These are phyloP conservation scores for Candida ovalis DNA, from an alignment of 805 yeast genomes.

Conservation along the genomic window DNA sequence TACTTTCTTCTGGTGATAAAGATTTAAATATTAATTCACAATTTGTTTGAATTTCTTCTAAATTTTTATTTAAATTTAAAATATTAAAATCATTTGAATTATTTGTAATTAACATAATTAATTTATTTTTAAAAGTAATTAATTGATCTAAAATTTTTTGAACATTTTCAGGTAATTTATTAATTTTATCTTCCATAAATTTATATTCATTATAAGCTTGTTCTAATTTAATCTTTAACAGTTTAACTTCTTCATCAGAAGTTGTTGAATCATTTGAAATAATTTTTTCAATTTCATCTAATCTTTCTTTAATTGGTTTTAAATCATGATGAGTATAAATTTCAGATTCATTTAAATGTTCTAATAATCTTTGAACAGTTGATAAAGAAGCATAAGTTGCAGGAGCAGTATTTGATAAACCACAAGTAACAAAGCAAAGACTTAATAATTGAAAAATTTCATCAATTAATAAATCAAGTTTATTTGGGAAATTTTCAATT, in stretches of 20 bases:
- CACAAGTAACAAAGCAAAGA: conserved; percentile 86
- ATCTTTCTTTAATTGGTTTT: conserved; percentile 67
- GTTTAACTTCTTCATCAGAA: conserved; percentile 33
- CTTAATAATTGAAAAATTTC: conserved; percentile 88
- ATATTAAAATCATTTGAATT: conserved; percentile 34
- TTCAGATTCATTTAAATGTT: conserved; percentile 75
- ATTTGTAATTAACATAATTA: conserved; percentile 51
- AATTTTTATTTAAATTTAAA: conserved; percentile 13
- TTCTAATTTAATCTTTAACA: conserved; percentile 62
- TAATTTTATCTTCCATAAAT: conserved; percentile 53
- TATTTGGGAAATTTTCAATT: conserved; percentile 35
- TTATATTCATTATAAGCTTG: conserved; percentile 58
- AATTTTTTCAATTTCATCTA: conserved; percentile 65
- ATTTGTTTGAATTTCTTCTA: conserved; percentile 21
- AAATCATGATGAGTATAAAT: conserved; percentile 84
- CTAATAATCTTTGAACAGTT: conserved; percentile 80
- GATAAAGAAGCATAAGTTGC: conserved; percentile 88
- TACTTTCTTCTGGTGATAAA: conserved; percentile 17
- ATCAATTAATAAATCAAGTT: conserved; percentile 73
- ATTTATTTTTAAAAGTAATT: conserved; percentile 57
- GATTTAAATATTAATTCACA: conserved; percentile 20
- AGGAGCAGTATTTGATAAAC: conserved; percentile 84
- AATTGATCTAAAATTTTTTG: conserved; percentile 53
- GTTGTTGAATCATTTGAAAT: conserved; percentile 48
- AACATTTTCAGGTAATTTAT: conserved; percentile 48